phyloP scores from a whole-genome alignment of 2,329 filamentous ascomycete genomes.

The Fusarium secorum region DNA sequence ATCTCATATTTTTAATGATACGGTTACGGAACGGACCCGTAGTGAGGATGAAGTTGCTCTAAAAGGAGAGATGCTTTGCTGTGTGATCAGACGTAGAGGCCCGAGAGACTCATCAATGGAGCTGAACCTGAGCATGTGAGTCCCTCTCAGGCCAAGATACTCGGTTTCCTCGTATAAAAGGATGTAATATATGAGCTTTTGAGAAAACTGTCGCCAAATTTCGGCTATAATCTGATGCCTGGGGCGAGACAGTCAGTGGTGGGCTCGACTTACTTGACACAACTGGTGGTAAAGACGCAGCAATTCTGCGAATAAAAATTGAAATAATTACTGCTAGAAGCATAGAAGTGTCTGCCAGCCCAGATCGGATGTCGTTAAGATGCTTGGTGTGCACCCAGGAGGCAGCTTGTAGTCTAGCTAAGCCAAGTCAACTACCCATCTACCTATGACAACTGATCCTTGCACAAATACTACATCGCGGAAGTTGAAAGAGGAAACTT shows the following conservation, averaged over 20 bases:
- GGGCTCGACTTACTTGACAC: not conserved
- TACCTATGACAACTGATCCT: not conserved
- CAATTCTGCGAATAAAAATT: not conserved
- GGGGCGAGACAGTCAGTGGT: fast-evolving
- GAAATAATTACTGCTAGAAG: too few species aligned
- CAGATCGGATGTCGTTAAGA: not conserved
- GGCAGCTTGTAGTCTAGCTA: not conserved
- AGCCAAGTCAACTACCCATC: not conserved
- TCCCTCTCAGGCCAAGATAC: too few species aligned
- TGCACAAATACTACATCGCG: not conserved
- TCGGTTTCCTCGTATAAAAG: fast-evolving
- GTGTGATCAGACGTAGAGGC: not conserved
- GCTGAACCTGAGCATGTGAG: not conserved
- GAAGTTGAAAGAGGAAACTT: fast-evolving
- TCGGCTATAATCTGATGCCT: not conserved
- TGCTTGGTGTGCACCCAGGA: not conserved
- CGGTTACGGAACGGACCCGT: fast-evolving
- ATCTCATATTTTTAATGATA: fast-evolving
- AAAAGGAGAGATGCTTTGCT: not conserved
- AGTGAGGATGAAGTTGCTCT: not conserved
- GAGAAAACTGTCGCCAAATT: not conserved
- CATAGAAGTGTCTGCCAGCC: not conserved
- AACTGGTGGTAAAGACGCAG: not conserved
- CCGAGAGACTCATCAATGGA: not conserved
- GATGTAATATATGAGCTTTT: not conserved